Base-by-base conservation (phyloP, 345 rosid species). In the Lepidium aucheri region DNA sequence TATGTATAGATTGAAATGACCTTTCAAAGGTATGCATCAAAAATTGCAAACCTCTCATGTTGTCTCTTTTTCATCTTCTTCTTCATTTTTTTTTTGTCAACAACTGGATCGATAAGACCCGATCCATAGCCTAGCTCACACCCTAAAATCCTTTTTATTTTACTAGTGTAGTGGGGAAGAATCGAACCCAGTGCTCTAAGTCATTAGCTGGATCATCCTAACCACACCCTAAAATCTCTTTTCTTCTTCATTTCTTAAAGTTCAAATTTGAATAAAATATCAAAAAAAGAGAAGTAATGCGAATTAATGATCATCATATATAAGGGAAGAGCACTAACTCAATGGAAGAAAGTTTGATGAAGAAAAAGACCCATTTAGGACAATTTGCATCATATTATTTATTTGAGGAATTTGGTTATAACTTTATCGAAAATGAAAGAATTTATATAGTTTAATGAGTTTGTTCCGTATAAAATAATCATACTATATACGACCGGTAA, bases 271-370 rank as follows among this genome's bases (percentile, higher is more conserved):
- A 66, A 67, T 75, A 70, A 32, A 59, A 70, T 52, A 50, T 53
- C 63, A 12, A 60, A 39, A 46, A 14, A 49, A 14, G 63, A n/a
- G 60, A 47, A 65, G 17, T 53, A 67, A 45, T 74, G 77, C 39
- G 46, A 74, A 60, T 74, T 54, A 67, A 74, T 74, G 68, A 67
- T 61, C 73, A 67, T 67, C 77, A 61, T 74, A 40, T 40, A 53
- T 67, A 61, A 54, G 73, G 77, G 47, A 67, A 74, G 59, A 74
- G 77, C 77, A 74, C 77, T 74, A 74, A 74, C 77, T 74, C 69
- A 53, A 67, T 67, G 77, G 77, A 55, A 53, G 77, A 74, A 74
- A 67, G 77, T 53, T 60, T 67, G 71, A 5, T 41, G 68, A 45
- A 78, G 73, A 78, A 40, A 76, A 71, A 57, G 75, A 60, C 64